Percentiles rank a stretch among this genome's conserved stretches.
These are phyloP conservation scores for Coemansia sp. DNA, from an alignment of 192 early-diverging fungal genomes.

Conservation along the genomic window DNA sequence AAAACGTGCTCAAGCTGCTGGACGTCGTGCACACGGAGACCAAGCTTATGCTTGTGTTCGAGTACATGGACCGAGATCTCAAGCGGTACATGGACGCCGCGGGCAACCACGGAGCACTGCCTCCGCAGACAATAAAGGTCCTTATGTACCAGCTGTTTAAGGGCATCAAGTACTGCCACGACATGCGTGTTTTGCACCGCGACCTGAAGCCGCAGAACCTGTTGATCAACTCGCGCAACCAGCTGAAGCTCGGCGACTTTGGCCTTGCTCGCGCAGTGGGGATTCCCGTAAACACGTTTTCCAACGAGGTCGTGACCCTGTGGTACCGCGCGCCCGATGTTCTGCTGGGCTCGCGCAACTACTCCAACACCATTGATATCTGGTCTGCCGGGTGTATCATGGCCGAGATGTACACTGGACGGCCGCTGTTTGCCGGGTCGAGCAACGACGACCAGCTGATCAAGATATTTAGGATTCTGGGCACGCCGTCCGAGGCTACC, in stretches of 20 bases:
- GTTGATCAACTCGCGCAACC: constrained; percentile 73
- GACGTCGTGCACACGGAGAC: constrained; percentile 85
- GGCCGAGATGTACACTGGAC: constrained; percentile 84
- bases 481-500: constrained; percentile 71
- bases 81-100: constrained; percentile 82
- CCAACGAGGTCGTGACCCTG: constrained; percentile 97
- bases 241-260: constrained; percentile 83
- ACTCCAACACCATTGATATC: constrained; percentile 94
- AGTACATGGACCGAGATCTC: constrained; percentile 84
- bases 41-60: constrained; percentile 82
- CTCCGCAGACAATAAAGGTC: constrained; percentile 65
- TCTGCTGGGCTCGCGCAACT: constrained; percentile 91
- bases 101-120: constrained; percentile 60
- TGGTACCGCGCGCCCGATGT: constrained; percentile 99
- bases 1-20: constrained; percentile 82
- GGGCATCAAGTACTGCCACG: constrained; percentile 82
- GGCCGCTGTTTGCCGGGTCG: constrained; percentile 78
- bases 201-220: constrained; percentile 87
- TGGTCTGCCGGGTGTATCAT: constrained; percentile 99
- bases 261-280: constrained; percentile 81
- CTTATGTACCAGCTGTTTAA: constrained; percentile 81
- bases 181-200: constrained; percentile 77
- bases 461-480: constrained; percentile 77
- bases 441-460: constrained; percentile 78
- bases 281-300: constrained; percentile 89